These are phyloP conservation scores for Sequoia sempervirens DNA, from an alignment of 75 land plant genomes.

Conservation along the genomic window DNA sequence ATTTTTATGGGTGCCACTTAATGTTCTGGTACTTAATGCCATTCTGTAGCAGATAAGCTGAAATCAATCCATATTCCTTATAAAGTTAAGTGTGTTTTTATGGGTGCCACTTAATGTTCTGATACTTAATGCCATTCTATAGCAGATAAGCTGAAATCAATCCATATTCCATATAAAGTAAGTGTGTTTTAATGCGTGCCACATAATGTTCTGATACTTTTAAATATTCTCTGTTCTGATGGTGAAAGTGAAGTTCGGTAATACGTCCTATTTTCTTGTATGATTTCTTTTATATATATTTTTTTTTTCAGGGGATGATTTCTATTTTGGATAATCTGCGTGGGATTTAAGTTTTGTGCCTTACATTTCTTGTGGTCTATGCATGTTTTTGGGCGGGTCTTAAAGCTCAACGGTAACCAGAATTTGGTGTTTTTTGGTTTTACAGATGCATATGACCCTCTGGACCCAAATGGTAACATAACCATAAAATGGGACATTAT, in stretches of 20 bases:
- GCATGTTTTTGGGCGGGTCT: background rate
- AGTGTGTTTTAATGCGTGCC: background rate
- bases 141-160: background rate
- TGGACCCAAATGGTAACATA: slow-evolving; percentile 76
- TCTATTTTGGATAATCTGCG: background rate
- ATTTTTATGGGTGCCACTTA: too few relatives aligned
- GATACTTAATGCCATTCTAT: too few relatives aligned
- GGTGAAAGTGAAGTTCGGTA: background rate
- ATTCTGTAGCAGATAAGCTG: too few relatives aligned
- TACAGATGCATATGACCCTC: slow-evolving; percentile 66
- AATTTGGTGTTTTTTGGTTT: background rate
- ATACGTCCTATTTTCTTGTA: background rate
- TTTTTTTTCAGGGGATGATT: too few relatives aligned
- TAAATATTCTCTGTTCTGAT: too few relatives aligned
- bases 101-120: too few relatives aligned
- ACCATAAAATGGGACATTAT: slow-evolving; percentile 76
- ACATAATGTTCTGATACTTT: too few relatives aligned
- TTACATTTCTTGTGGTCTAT: background rate
- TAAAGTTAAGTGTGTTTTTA: too few relatives aligned
- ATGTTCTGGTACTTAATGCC: too few relatives aligned
- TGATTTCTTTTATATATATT: background rate
- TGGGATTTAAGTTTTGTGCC: background rate
- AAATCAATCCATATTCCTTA: too few relatives aligned
- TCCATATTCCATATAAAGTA: too few relatives aligned
- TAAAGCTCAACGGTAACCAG: background rate